Percentiles rank a stretch among this genome's conserved stretches.
Conservation (phyloP, 129 eudicot genomes). For the Smallanthus sonchifolius region DNA sequence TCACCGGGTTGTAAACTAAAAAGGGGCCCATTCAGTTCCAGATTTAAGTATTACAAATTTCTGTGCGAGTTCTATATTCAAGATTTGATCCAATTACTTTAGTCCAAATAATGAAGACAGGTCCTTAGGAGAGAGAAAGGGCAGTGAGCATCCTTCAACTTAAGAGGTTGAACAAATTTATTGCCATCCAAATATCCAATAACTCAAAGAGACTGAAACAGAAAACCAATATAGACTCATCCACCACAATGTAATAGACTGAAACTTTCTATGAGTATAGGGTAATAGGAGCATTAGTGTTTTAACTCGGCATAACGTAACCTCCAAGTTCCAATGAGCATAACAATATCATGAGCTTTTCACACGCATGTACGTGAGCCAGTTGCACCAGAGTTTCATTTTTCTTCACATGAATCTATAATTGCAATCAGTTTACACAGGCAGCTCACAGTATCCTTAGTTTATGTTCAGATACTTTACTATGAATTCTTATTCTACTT, state of each 20-base stretch:
- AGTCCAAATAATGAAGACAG: neutral
- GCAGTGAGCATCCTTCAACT: neutral
- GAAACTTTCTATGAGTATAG: neutral
- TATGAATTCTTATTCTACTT: neutral
- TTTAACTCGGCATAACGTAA: neutral
- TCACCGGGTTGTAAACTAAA: neutral
- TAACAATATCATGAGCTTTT: neutral
- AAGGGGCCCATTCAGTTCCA: neutral
- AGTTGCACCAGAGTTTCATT: neutral
- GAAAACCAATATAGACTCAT: neutral
- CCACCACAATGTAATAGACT: neutral
- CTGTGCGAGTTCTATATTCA: neutral
- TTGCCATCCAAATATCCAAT: neutral
- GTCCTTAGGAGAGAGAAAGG: neutral
- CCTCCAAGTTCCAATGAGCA: conserved; percentile 6
- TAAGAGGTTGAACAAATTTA: neutral
- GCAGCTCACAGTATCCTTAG: conserved; percentile 11
- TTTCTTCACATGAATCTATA: conserved; percentile 8
- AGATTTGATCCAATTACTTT: neutral
- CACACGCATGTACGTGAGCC: conserved; percentile 12
- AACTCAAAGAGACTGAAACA: conserved; percentile 5
- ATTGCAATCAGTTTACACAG: conserved; percentile 1
- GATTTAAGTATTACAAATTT: neutral
- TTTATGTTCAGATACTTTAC: neutral
- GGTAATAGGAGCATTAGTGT: conserved; percentile 2